Evolutionary conservation across 306 rosid genomes (phyloP), one percentile per base, ranked within the genome.

Genomic region (Prunus campanulata): DNA sequence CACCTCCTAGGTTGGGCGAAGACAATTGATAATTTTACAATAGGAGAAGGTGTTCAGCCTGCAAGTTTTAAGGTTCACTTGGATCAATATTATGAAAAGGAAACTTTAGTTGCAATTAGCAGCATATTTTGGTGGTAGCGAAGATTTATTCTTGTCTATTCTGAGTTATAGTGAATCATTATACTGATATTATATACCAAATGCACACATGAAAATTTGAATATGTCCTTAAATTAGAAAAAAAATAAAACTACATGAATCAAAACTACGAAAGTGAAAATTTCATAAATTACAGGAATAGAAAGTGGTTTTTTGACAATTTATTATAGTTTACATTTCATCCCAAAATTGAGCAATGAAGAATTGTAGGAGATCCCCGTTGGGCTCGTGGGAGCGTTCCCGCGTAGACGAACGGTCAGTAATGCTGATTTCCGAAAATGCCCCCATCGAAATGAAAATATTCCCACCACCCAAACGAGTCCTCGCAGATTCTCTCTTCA

Each of bases 131-230:
- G 81, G 85, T 25, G 85, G 74, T 5, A 81, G 75, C 44, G 15
- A 81, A 81, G 20, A 20, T 20, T 20, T 20, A 20, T 20, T 20
- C 20, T 20, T 20, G 20, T 20, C 14, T 81, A 81, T 49, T 81
- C 75, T 25, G 78, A 78, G 6, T 81, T 81, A 63, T 81, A 81
- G 81, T 81, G 81, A 78, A 81, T 81, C 42, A 77, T 81, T 35
- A 59, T 81, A 64, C 74, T 77, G 13, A 29, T 78, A 35, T 32
- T 81, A 71, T 76, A 77, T 49, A 63, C 61, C 25, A 71, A 71
- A 68, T 55, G 55, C 25, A 71, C 77, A 1, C 2, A 35, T 5
- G 8, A 35, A 35, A 35, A 35, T 35, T 35, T 35, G 42, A 35
- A 35, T 35, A 35, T 35, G 42, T 35, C 7, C 42, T 35, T 35